phyloP scores from a whole-genome alignment of 2,329 filamentous ascomycete genomes.

The Paramyrothecium sp. region DNA sequence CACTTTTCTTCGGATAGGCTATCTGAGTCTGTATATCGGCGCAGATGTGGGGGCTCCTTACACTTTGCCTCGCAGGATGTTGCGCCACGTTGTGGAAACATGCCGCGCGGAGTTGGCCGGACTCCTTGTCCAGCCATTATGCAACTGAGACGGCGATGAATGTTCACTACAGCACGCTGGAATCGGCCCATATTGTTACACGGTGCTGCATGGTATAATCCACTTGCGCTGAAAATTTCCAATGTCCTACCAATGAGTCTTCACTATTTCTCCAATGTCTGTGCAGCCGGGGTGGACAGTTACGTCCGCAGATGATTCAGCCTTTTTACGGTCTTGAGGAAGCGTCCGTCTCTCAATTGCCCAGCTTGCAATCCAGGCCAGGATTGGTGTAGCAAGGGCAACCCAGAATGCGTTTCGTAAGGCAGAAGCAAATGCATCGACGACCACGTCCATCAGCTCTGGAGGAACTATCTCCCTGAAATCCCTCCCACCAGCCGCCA shows the following conservation, averaged over 20 bases:
- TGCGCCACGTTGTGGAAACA: too few species aligned
- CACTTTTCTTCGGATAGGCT: too few species aligned
- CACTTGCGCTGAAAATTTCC: neutral
- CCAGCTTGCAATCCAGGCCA: neutral
- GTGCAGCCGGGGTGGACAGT: neutral
- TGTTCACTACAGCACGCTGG: too few species aligned
- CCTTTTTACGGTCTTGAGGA: neutral
- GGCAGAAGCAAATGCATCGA: neutral
- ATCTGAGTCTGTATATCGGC: neutral
- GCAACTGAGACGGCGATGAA: too few species aligned
- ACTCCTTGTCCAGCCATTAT: too few species aligned
- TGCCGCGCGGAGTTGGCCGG: too few species aligned
- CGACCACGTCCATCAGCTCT: neutral
- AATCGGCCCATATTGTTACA: neutral
- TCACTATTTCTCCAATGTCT: neutral
- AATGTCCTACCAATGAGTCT: neutral
- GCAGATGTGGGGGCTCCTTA: neutral
- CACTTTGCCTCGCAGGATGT: neutral
- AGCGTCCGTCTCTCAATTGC: neutral
- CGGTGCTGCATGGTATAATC: neutral
- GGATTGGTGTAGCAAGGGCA: neutral
- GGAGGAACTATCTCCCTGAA: neutral
- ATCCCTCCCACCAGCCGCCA: constrained; percentile 11
- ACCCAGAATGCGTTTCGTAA: neutral
- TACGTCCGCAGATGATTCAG: neutral